Conservation (phyloP, 352 stramenopile species). For the Phytophthora meadii region DNA sequence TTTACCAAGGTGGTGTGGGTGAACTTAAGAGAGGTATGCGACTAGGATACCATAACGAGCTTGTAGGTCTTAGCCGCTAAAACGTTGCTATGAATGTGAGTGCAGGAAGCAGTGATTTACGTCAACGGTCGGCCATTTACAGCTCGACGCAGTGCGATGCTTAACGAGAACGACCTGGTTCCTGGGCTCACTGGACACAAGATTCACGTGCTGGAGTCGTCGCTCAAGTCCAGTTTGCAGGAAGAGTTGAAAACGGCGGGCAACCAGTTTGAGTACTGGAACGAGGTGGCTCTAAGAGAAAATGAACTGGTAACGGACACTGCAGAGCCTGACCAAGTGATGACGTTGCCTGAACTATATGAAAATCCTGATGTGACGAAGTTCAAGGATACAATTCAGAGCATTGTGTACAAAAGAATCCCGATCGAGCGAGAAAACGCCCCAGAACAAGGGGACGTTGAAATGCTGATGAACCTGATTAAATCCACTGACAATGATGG, state of each 20-base stretch:
- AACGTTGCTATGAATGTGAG: too few species aligned
- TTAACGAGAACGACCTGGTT: constrained; percentile 88
- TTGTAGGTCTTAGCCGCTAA: background rate
- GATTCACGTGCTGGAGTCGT: constrained; percentile 81
- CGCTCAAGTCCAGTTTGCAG: constrained; percentile 81
- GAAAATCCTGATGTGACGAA: constrained; percentile 46
- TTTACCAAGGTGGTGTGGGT: constrained; percentile 87
- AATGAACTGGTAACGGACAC: constrained; percentile 61
- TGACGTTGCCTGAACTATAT: constrained; percentile 79
- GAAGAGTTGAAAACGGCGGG: constrained; percentile 59
- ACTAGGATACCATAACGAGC: too few species aligned
- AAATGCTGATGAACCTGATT: constrained; percentile 72
- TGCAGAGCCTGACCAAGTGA: constrained; percentile 53
- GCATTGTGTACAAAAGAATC: constrained; percentile 71
- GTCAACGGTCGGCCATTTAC: constrained; percentile 80
- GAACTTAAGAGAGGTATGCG: constrained; percentile 74
- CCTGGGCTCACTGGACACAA: constrained; percentile 84
- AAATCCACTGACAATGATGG: constrained; percentile 31
- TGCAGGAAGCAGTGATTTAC: constrained; percentile 84
- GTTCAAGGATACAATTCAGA: constrained; percentile 47
- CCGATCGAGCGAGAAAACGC: constrained; percentile 87
- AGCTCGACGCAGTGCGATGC: constrained; percentile 67
- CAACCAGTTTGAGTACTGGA: constrained; percentile 83
- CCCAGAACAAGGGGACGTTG: constrained; percentile 76
- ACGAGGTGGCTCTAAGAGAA: constrained; percentile 67